These are phyloP conservation scores for Termitomyces sp. DNA, from an alignment of 768 basidiomycete species.

Conservation along the genomic window DNA sequence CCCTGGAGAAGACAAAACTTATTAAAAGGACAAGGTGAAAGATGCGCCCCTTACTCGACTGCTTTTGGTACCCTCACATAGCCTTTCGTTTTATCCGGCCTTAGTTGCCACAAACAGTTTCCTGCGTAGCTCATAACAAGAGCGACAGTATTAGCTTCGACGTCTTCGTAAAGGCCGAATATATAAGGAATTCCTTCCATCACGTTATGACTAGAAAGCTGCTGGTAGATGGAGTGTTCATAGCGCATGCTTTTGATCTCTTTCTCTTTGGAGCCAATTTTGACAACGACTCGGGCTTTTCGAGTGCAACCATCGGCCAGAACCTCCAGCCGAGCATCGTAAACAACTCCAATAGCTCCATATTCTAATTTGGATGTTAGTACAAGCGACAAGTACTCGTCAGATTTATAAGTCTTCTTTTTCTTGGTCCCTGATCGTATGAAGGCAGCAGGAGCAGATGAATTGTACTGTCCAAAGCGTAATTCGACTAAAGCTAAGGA, in stretches of 20 bases:
- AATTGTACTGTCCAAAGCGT: not conserved
- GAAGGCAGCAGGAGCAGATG: not conserved
- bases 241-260: not conserved
- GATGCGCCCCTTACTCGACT: not conserved
- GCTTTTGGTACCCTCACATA: not conserved
- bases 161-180: not conserved
- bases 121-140: not conserved
- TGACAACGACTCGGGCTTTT: not conserved
- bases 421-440: not conserved
- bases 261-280: not conserved
- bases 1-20: not conserved
- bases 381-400: not conserved
- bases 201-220: not conserved
- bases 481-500: not conserved
- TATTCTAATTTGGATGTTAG: not conserved
- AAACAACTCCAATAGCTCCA: not conserved
- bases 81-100: not conserved
- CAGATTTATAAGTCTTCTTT: not conserved
- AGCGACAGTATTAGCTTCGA: not conserved
- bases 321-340: not conserved
- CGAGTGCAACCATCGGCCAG: not conserved
- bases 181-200: not conserved
- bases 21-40: no score
- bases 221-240: not conserved
- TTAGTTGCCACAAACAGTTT: not conserved